phyloP scores from a whole-genome alignment of 371 early-diverging fungal species.

The Globomyces sp. region DNA sequence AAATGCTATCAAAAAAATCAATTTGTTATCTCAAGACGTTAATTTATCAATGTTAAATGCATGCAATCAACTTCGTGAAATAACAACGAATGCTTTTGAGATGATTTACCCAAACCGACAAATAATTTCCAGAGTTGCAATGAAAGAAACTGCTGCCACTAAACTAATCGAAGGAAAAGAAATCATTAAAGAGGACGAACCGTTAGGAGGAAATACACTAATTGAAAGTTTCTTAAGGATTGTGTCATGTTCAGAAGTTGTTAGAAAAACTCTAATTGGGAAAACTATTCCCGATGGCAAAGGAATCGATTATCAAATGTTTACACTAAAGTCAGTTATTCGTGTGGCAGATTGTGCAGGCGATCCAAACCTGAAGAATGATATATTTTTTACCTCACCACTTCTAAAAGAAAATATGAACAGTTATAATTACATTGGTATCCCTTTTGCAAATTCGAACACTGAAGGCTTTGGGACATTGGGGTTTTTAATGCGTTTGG shows the following conservation, averaged over 20 bases:
- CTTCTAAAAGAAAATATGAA: not conserved
- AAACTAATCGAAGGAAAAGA: slow-evolving; percentile 1
- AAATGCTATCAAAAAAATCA: not conserved
- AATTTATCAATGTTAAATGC: not conserved
- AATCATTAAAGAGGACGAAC: slow-evolving; percentile 8
- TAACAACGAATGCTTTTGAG: not conserved
- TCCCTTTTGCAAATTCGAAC: slow-evolving; percentile 1
- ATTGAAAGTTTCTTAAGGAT: not conserved
- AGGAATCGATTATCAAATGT: slow-evolving; percentile 14
- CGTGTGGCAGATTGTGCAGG: not conserved
- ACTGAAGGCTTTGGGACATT: not conserved
- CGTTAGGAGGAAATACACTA: not conserved
- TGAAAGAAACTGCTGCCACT: slow-evolving; percentile 4
- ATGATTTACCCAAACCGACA: slow-evolving; percentile 6
- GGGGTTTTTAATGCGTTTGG: not conserved
- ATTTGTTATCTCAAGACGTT: not conserved
- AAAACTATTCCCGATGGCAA: slow-evolving; percentile 6
- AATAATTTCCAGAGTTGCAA: not conserved
- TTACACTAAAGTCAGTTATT: not conserved
- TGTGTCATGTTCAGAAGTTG: not conserved
- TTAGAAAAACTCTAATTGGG: not conserved
- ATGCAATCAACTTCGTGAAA: not conserved
- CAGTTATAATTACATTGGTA: slow-evolving; percentile 3
- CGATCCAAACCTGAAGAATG: not conserved
- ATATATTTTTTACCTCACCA: not conserved